These are phyloP conservation scores for Panicum hallii DNA, from an alignment of 202 grass and related monocot species.

Conservation along the genomic window DNA sequence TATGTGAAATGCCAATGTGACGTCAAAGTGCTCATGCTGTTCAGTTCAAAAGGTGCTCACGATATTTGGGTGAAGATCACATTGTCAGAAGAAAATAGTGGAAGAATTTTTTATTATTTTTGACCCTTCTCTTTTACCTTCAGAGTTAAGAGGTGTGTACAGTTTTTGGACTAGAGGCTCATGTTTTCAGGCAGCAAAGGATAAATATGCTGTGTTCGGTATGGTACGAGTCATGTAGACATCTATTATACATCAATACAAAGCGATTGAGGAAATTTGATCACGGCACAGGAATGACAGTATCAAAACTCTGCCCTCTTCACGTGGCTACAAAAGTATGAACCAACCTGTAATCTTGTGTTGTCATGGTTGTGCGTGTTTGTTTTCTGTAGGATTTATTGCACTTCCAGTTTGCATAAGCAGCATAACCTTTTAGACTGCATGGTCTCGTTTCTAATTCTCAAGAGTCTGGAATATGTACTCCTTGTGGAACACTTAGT, in stretches of 20 bases:
- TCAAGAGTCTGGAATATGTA: background rate
- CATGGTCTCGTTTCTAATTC: background rate
- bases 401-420: background rate
- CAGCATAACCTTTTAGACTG: background rate
- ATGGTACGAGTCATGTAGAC: background rate
- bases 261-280: background rate
- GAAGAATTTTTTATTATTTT: background rate
- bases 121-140: background rate
- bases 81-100: background rate
- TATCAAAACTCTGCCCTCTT: background rate
- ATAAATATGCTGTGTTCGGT: constrained; percentile 13
- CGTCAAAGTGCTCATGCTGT: constrained; percentile 14
- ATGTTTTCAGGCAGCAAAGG: constrained; percentile 31
- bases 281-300: background rate
- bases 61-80: background rate
- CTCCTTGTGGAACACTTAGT: background rate
- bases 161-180: constrained; percentile 19
- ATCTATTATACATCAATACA: constrained; percentile 14
- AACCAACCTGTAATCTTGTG: background rate
- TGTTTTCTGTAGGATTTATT: background rate
- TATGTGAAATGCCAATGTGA: constrained; percentile 18
- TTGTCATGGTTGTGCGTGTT: background rate
- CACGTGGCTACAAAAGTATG: background rate
- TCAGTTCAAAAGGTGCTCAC: background rate
- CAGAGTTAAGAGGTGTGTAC: constrained; percentile 7